Conservation (phyloP, 768 basidiomycete genomes). For the Rickenella mellea region DNA sequence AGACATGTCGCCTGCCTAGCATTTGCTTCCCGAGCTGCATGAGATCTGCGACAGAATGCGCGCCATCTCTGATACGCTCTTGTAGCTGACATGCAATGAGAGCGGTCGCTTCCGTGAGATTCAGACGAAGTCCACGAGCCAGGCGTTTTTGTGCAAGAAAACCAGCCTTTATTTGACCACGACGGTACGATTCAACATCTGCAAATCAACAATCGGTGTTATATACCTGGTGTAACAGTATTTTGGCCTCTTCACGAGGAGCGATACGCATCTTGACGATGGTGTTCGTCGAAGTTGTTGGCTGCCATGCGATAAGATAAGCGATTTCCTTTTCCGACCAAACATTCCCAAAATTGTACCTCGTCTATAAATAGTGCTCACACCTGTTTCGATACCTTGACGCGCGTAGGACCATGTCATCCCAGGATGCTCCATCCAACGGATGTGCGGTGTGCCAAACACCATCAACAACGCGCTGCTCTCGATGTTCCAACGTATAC, state of each 20-base stretch:
- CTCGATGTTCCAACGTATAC: no score
- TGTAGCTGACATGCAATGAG: conserved; percentile 90
- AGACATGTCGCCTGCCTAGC: conserved; percentile 82
- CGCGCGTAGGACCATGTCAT: no score
- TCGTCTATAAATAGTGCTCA: no score
- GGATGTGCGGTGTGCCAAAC: no score
- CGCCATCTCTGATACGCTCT: conserved; percentile 89
- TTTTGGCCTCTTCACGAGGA: conserved; percentile 68
- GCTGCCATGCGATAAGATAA: no score
- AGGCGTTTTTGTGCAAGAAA: conserved; percentile 89
- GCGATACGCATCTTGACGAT: conserved; percentile 49
- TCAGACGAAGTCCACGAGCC: conserved; percentile 84
- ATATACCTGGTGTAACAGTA: conserved; percentile 59
- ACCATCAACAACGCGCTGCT: no score
- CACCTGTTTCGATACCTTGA: no score
- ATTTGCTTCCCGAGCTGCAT: conserved; percentile 89
- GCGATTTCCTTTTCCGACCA: no score
- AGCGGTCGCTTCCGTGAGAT: conserved; percentile 79
- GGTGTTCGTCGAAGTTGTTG: not conserved
- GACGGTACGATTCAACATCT: no score
- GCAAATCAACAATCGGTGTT: conserved; percentile 1
- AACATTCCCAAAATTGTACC: no score
- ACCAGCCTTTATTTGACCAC: conserved; percentile 46
- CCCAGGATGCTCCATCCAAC: no score
- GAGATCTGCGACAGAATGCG: conserved; percentile 75